A percentile compares a stretch with the other conserved stretches of the same genome.
phyloP scores from a whole-genome alignment of 2,329 filamentous ascomycete genomes.

The Fusarium sp. region DNA sequence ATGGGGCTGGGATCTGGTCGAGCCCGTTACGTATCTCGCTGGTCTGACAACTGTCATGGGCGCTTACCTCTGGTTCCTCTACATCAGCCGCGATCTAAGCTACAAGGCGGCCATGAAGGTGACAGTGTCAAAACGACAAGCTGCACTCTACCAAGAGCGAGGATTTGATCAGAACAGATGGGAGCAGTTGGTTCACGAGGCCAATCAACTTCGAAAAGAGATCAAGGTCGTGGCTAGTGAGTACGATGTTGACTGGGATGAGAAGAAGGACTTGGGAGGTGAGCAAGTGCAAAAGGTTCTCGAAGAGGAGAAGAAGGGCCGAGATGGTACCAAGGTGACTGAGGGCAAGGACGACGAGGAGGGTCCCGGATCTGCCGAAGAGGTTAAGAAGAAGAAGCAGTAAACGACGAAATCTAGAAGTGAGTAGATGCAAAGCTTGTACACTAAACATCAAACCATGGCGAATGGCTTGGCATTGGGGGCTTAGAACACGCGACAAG shows the following conservation, averaged over 20 bases:
- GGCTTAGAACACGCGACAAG: slow-evolving; percentile 2
- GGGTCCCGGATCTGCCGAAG: slow-evolving; percentile 27
- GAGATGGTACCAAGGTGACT: slow-evolving; percentile 48
- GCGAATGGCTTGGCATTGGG: slow-evolving; percentile 4
- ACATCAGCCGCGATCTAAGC: slow-evolving; percentile 88
- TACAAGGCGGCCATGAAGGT: slow-evolving; percentile 89
- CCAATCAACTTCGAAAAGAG: slow-evolving; percentile 79
- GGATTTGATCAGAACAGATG: slow-evolving; percentile 82
- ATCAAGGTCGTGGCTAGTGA: slow-evolving; percentile 84
- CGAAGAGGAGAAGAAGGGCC: slow-evolving; percentile 60
- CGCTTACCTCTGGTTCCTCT: slow-evolving; percentile 93
- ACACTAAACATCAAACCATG: slow-evolving; percentile 30
- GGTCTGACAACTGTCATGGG: slow-evolving; percentile 88
- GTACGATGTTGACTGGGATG: slow-evolving; percentile 92
- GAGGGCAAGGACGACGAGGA: slow-evolving; percentile 51
- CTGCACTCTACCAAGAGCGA: slow-evolving; percentile 76
- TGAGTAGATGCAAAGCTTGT: not conserved
- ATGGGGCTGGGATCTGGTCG: slow-evolving; percentile 89
- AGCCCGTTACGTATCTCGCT: slow-evolving; percentile 89
- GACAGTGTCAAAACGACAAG: slow-evolving; percentile 82
- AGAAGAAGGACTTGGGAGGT: slow-evolving; percentile 76
- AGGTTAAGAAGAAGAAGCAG: slow-evolving; percentile 42
- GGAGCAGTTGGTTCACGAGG: slow-evolving; percentile 83
- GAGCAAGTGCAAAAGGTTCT: slow-evolving; percentile 69
- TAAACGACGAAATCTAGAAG: not conserved